phyloP scores from a whole-genome alignment of 139 green algal species.

The Coelastrella sp. region DNA sequence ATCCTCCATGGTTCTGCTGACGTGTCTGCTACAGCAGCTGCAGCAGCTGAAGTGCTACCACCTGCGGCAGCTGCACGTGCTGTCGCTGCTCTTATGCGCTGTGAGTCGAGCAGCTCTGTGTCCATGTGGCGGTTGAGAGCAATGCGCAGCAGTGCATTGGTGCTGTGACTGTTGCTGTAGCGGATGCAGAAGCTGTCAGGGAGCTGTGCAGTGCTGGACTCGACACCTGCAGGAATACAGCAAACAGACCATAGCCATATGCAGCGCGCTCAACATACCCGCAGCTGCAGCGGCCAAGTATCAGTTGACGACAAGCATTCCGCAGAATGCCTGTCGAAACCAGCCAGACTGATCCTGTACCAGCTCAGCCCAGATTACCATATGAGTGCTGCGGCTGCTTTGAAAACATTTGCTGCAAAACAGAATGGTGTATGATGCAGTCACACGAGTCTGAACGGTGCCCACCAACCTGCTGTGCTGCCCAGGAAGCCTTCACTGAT shows the following conservation, averaged over 20 bases:
- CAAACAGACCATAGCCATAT: not conserved
- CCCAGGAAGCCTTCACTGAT: constrained; percentile 59
- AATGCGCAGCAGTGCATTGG: constrained; percentile 60
- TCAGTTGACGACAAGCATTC: too few species aligned
- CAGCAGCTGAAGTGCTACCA: not conserved
- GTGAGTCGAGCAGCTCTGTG: constrained; percentile 53
- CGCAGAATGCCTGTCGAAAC: too few species aligned
- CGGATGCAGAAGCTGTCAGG: constrained; percentile 74
- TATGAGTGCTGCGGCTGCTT: not conserved
- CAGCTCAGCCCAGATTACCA: too few species aligned
- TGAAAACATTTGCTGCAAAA: not conserved
- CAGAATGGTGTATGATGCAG: not conserved
- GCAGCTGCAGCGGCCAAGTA: not conserved
- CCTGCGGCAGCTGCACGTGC: constrained; percentile 21
- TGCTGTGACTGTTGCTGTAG: constrained; percentile 57
- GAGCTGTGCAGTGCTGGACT: constrained; percentile 47
- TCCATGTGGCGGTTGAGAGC: constrained; percentile 64
- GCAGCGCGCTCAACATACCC: not conserved
- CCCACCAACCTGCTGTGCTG: constrained; percentile 46
- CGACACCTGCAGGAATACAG: constrained; percentile 15
- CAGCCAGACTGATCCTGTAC: too few species aligned
- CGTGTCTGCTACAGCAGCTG: constrained; percentile 48
- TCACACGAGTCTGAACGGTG: not conserved
- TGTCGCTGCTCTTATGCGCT: constrained; percentile 38
- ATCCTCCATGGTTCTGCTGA: constrained; percentile 47